A percentile compares a stretch with the other conserved stretches of the same genome.
Conservation (phyloP, 2,329 filamentous ascomycete species). For the Lachnellula occidentalis region DNA sequence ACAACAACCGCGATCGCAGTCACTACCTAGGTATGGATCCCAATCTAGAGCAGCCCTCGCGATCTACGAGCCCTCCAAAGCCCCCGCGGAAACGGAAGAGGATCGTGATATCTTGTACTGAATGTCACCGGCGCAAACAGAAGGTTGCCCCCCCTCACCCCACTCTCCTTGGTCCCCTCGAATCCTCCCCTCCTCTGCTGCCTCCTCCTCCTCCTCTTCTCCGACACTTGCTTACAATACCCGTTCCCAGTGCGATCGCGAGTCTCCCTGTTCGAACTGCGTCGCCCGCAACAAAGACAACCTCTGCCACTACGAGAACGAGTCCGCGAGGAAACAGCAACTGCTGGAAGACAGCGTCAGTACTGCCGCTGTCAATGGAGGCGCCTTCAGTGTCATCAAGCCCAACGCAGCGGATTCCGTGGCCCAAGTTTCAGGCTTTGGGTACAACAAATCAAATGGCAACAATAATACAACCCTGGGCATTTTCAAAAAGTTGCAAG, state of each 20-base stretch:
- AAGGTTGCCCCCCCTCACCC: conserved; percentile 19
- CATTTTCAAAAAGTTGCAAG: conserved; percentile 51
- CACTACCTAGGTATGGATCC: neutral
- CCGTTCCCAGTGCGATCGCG: conserved; percentile 49
- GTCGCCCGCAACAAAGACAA: conserved; percentile 49
- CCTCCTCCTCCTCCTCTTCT: neutral
- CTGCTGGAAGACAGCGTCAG: conserved; percentile 22
- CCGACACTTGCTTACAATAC: conserved; percentile 1
- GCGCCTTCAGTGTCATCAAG: conserved; percentile 15
- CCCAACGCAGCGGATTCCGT: conserved; percentile 21
- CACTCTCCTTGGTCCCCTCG: too few species aligned
- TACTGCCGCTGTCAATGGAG: conserved; percentile 14
- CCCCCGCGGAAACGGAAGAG: conserved; percentile 49
- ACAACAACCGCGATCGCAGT: neutral
- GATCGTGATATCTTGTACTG: conserved; percentile 57
- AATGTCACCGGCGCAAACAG: conserved; percentile 57
- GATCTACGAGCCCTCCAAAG: conserved; percentile 16
- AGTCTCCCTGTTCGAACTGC: conserved; percentile 55
- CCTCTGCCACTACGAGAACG: conserved; percentile 51
- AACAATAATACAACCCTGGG: conserved; percentile 49
- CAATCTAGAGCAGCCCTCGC: conserved; percentile 4
- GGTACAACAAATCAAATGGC: conserved; percentile 45
- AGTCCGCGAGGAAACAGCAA: conserved; percentile 28
- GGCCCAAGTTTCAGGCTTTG: conserved; percentile 37
- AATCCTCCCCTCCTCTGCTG: neutral